Evolutionary conservation across 2,329 filamentous ascomycete species (phyloP).

Genomic region (Tolypocladium inflatum): DNA sequence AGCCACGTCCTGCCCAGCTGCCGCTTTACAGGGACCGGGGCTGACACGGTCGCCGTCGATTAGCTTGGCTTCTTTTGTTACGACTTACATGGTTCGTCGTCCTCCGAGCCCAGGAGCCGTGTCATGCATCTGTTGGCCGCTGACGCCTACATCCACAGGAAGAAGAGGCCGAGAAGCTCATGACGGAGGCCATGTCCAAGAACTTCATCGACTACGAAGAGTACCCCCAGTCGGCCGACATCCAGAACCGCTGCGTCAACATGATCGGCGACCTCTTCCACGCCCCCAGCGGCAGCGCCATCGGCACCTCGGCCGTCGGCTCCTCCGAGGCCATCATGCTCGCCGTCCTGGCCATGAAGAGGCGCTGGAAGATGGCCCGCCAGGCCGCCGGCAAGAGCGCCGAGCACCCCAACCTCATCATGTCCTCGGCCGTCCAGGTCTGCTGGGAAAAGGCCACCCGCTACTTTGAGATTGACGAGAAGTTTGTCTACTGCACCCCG

Average conservation of each 20-base stretch:
- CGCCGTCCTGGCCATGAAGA: conserved; percentile 85
- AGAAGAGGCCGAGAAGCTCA: conserved; percentile 91
- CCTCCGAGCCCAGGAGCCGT: too few relatives aligned
- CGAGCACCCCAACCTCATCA: conserved; percentile 82
- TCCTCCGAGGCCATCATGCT: conserved; percentile 86
- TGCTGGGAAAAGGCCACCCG: conserved; percentile 91
- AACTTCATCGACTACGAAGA: conserved; percentile 93
- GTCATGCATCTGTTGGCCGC: background rate
- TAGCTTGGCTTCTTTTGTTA: conserved; percentile 86
- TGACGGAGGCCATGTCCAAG: conserved; percentile 84
- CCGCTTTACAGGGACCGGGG: background rate
- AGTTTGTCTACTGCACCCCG: conserved; percentile 56
- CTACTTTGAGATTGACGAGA: conserved; percentile 91
- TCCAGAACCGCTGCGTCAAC: conserved; percentile 85
- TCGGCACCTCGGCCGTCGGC: conserved; percentile 83
- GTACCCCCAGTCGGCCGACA: conserved; percentile 71
- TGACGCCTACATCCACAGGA: conserved; percentile 43
- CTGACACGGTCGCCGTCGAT: background rate
- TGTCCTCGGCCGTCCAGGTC: conserved; percentile 93
- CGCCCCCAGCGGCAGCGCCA: conserved; percentile 59
- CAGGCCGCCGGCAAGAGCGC: conserved; percentile 72
- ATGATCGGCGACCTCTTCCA: conserved; percentile 90
- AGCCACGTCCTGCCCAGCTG: background rate
- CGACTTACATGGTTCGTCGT: conserved; percentile 74
- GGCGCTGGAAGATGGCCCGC: conserved; percentile 81